Percentiles rank a stretch among this genome's conserved stretches.
phyloP scores from a whole-genome alignment of 2,329 filamentous ascomycete species.

The Colletotrichum aenigma region DNA sequence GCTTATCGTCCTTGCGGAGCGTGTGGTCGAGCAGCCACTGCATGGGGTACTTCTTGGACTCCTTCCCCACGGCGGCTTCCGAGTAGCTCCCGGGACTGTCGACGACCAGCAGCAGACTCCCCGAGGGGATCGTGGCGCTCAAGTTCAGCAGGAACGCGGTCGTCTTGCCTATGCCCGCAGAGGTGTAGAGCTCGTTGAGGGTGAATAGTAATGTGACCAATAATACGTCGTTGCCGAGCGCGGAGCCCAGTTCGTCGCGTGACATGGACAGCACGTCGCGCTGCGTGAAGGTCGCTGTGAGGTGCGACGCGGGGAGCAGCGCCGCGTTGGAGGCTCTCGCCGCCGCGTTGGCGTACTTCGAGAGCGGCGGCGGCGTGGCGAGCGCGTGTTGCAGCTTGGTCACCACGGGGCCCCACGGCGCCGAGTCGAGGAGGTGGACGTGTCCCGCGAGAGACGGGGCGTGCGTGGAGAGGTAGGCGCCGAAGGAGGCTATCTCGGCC shows the following conservation, averaged over 20 bases:
- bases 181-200: slow-evolving; percentile 90
- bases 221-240: slow-evolving; percentile 39
- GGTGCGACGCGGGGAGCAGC: slow-evolving; percentile 41
- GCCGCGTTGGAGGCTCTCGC: slow-evolving; percentile 48
- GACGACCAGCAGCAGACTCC: slow-evolving; percentile 79
- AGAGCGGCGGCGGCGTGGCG: slow-evolving; percentile 52
- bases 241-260: slow-evolving; percentile 31
- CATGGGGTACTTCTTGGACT: slow-evolving; percentile 81
- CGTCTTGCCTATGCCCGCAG: slow-evolving; percentile 72
- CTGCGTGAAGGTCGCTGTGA: slow-evolving; percentile 49
- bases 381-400: slow-evolving; percentile 61
- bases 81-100: slow-evolving; percentile 96
- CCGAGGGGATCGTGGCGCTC: slow-evolving; percentile 59
- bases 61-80: slow-evolving; percentile 72
- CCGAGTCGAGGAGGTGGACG: slow-evolving; percentile 79
- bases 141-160: slow-evolving; percentile 77
- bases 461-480: slow-evolving; percentile 39
- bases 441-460: slow-evolving; percentile 28
- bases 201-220: slow-evolving; percentile 91
- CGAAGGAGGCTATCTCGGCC: slow-evolving; percentile 65
- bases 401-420: slow-evolving; percentile 73
- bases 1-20: slow-evolving; percentile 50
- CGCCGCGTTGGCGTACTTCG: slow-evolving; percentile 56
- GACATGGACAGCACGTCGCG: slow-evolving; percentile 53
- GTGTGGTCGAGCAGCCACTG: slow-evolving; percentile 89